Conservation (phyloP, 768 basidiomycete species). For the Rhizopogon vinicolor region DNA sequence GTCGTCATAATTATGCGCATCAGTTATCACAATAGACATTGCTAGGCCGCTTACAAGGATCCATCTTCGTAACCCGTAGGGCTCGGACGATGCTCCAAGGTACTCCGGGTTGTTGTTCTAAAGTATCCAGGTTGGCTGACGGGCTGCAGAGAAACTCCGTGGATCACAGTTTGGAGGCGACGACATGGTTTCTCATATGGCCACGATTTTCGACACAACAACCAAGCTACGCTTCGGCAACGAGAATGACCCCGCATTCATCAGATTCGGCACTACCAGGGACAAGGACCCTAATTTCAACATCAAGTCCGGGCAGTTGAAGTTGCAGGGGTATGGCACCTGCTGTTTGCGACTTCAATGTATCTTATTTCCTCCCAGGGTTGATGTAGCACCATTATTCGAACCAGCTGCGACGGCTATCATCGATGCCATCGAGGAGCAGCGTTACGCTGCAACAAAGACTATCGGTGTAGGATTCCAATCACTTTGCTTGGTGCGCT, state of each 20-base stretch:
- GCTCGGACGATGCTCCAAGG: conserved; percentile 36
- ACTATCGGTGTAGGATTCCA: conserved; percentile 19
- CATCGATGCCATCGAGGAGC: conserved; percentile 19
- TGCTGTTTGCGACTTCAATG: not conserved
- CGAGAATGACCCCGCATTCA: conserved; percentile 35
- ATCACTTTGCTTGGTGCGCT: not conserved
- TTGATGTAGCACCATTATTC: conserved; percentile 26
- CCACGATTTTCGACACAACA: conserved; percentile 39
- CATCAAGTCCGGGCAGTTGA: conserved; percentile 45
- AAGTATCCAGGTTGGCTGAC: not conserved
- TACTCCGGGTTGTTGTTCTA: conserved; percentile 10
- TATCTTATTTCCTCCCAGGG: conserved; percentile 7
- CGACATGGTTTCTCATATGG: conserved; percentile 40
- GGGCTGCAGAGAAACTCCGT: conserved; percentile 32
- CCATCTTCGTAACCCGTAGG: conserved; percentile 44
- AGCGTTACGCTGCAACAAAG: conserved; percentile 12
- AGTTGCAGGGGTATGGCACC: conserved; percentile 29
- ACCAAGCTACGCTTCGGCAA: conserved; percentile 43
- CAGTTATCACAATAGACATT: conserved; percentile 2
- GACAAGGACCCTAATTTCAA: conserved; percentile 36
- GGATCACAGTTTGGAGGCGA: conserved; percentile 34
- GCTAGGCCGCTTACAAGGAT: conserved; percentile 45
- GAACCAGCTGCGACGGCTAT: conserved; percentile 21
- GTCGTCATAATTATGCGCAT: not conserved
- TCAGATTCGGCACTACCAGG: conserved; percentile 41